Conservation (phyloP, 352 stramenopile genomes). For the Phytophthora macrochlamydospora region DNA sequence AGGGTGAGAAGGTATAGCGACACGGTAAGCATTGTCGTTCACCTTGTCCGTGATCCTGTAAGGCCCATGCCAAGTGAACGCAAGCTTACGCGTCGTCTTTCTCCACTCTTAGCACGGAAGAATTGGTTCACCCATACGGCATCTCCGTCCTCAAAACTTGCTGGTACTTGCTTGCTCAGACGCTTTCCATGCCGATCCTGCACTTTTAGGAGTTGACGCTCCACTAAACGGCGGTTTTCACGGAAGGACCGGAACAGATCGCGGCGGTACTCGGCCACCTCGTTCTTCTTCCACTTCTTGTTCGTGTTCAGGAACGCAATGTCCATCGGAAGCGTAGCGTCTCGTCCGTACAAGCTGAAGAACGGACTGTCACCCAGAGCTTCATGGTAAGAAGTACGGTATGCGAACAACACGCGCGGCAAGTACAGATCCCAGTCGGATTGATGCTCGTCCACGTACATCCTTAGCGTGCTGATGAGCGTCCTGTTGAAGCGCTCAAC, state of each 20-base stretch:
- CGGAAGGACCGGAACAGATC: not conserved
- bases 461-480: constrained; percentile 1
- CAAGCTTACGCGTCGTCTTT: not conserved
- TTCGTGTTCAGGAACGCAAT: constrained; percentile 5
- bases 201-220: not conserved
- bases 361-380: constrained; percentile 3
- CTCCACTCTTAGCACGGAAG: not conserved
- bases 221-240: not conserved
- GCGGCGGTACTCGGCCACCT: not conserved
- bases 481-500: constrained; percentile 11
- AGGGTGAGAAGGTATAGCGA: not conserved
- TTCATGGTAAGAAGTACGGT: constrained; percentile 9
- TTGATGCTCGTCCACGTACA: constrained; percentile 9
- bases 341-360: constrained; percentile 7
- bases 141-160: not conserved
- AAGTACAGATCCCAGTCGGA: constrained; percentile 8
- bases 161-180: not conserved
- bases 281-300: constrained; percentile 1
- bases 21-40: not conserved
- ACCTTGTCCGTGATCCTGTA: not conserved
- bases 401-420: constrained; percentile 5
- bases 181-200: not conserved
- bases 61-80: not conserved
- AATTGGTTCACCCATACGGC: not conserved
- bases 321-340: not conserved